Evolutionary conservation across 345 rosid species (phyloP), one percentile per base, ranked within the genome.

Genomic region (Schrenkiella parvula): DNA sequence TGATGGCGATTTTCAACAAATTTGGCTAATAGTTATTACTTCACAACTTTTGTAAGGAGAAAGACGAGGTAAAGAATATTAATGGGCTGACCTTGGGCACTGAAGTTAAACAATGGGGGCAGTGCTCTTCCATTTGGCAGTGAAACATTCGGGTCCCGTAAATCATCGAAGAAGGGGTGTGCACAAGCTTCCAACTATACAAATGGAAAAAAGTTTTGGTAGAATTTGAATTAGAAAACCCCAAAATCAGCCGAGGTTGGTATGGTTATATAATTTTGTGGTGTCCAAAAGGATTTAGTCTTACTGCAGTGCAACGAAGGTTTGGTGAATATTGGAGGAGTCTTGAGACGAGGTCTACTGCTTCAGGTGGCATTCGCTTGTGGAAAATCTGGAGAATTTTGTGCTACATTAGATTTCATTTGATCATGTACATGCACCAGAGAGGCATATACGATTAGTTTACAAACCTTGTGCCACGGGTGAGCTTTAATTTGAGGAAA

Each of bases 401-500:
- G 62, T 2, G 43, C 23, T 41, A 50, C 39, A 57, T 77, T 57
- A 77, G 68, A 76, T 19, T 61, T 47, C 39, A 48, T 19, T 55
- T 64, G 34, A 35, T 31, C 64, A 64, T 54, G 70, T 12, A 74
- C 60, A 52, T 48, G 35, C 43, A 47, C 31, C 37, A 23, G 22
- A 63, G 68, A 58, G 29, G 7, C 29, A 66, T 28, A 42, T 28
- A 48, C 8, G 4, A 31, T 19, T 57, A 15, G 13, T 74, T 74
- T 38, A 74, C 70, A 56, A 44, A 78, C 63, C 98, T 95, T 95
- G 81, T 91, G 93, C 99, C 98, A 95, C 50, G 99, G 98, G 80
- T 92, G 99, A 78, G 99, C 96, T 85, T 92, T 95, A 41, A 95
- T 92, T 85, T 92, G 99, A 66, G 98, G 99, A 75, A 95, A 95